Conservation (phyloP, 805 yeast genomes). For the Zygosaccharomyces lentus region DNA sequence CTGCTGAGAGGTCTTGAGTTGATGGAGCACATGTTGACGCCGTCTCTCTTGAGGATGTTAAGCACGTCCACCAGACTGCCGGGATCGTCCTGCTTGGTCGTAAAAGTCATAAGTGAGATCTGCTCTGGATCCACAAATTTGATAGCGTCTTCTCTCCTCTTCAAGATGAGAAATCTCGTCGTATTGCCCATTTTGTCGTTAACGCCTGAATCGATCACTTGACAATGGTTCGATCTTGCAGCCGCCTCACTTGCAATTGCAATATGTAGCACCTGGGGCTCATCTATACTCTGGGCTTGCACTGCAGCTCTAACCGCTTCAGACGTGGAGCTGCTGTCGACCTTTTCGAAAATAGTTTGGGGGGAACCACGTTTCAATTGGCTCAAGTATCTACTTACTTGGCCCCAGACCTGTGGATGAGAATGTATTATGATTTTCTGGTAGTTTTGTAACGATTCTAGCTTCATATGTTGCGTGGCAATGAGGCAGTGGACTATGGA, state of each 20-base stretch:
- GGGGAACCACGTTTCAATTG: slow-evolving; percentile 33
- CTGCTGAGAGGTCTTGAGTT: slow-evolving; percentile 65
- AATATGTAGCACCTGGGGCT: slow-evolving; percentile 38
- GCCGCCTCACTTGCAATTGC: slow-evolving; percentile 75
- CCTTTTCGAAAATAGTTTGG: slow-evolving; percentile 37
- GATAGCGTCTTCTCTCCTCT: slow-evolving; percentile 34
- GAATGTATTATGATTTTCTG: slow-evolving; percentile 64
- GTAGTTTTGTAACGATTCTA: slow-evolving; percentile 33
- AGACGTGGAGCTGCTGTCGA: slow-evolving; percentile 78
- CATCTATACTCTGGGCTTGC: slow-evolving; percentile 17
- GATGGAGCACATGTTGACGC: slow-evolving; percentile 64
- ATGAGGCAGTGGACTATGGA: slow-evolving; percentile 71
- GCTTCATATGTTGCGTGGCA: slow-evolving; percentile 40
- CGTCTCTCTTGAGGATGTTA: slow-evolving; percentile 48
- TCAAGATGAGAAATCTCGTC: slow-evolving; percentile 75
- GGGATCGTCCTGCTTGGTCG: slow-evolving; percentile 59
- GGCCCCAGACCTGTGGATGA: slow-evolving; percentile 99
- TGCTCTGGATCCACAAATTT: slow-evolving; percentile 7
- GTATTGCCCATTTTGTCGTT: slow-evolving; percentile 76
- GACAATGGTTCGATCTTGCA: slow-evolving; percentile 53
- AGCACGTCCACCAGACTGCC: slow-evolving; percentile 73
- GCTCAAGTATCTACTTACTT: slow-evolving; percentile 57
- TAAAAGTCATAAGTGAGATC: slow-evolving; percentile 60
- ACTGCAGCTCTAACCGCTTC: slow-evolving; percentile 54
- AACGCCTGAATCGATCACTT: slow-evolving; percentile 50